These are phyloP conservation scores for Gossypium trilobum DNA, from an alignment of 441 rosid species.

Conservation along the genomic window DNA sequence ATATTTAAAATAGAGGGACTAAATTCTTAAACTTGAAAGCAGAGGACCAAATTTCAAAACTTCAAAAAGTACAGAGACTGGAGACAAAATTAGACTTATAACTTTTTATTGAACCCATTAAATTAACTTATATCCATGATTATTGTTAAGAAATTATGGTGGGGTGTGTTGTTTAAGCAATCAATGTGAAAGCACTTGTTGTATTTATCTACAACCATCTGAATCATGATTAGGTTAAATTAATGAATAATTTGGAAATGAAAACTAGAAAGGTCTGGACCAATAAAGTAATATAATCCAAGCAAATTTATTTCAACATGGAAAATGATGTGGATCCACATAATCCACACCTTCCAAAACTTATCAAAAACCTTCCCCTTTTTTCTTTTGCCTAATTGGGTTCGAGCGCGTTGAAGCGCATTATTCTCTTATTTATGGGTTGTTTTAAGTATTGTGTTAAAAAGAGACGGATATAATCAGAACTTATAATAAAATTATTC, in stretches of 20 bases:
- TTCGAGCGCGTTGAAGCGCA: no score
- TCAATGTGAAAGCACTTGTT: background rate
- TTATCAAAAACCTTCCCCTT: background rate
- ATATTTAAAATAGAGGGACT: no score
- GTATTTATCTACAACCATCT: background rate
- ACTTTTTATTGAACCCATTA: background rate
- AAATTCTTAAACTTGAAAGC: no score
- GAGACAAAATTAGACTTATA: background rate
- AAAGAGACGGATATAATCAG: no score
- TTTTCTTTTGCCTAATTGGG: no score
- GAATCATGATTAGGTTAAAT: background rate
- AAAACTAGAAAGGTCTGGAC: background rate
- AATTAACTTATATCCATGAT: background rate
- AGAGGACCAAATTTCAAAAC: no score
- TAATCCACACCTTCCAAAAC: background rate
- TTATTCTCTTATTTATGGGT: no score
- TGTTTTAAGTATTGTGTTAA: no score
- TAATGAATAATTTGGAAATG: background rate
- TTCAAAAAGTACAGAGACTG: no score
- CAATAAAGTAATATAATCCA: background rate
- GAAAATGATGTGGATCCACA: conserved; percentile 10
- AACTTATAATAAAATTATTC: no score
- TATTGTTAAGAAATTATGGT: background rate
- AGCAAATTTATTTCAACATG: background rate
- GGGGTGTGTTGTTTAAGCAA: background rate